Evolutionary conservation across 495 filamentous ascomycete species (phyloP).

Genomic region (Barbatosphaeria neglecta): DNA sequence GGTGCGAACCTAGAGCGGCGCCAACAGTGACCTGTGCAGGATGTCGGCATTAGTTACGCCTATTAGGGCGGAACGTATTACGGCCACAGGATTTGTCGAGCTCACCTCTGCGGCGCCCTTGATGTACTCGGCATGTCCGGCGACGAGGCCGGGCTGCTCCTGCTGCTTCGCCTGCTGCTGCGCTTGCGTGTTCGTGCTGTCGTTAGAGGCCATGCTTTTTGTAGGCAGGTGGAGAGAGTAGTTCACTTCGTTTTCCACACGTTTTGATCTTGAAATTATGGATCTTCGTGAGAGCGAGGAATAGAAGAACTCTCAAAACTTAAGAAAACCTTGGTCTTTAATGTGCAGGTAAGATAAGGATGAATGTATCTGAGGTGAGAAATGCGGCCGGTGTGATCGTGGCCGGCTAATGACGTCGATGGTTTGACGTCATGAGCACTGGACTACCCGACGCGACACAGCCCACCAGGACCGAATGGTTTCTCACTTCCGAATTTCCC

Average conservation of each 20-base stretch:
- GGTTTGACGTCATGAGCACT: not conserved
- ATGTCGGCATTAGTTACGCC: not conserved
- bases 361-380: not conserved
- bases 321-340: no score
- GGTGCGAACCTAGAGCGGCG: constrained; percentile 26
- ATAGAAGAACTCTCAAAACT: no score
- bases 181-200: not conserved
- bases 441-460: not conserved
- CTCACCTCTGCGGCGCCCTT: constrained; percentile 36
- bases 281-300: no score
- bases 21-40: constrained; percentile 23
- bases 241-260: not conserved
- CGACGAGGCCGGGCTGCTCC: constrained; percentile 25
- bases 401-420: constrained; percentile 3
- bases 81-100: not conserved
- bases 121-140: constrained; percentile 33
- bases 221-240: not conserved
- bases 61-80: not conserved
- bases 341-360: no score
- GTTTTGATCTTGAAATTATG: not conserved
- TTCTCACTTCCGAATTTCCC: no score
- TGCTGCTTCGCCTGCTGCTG: not conserved
- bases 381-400: no score
- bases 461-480: no score
- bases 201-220: not conserved